Evolutionary conservation across 1,284 basidiomycete genomes (phyloP).

Genomic region (Cryptococcus wingfieldii): DNA sequence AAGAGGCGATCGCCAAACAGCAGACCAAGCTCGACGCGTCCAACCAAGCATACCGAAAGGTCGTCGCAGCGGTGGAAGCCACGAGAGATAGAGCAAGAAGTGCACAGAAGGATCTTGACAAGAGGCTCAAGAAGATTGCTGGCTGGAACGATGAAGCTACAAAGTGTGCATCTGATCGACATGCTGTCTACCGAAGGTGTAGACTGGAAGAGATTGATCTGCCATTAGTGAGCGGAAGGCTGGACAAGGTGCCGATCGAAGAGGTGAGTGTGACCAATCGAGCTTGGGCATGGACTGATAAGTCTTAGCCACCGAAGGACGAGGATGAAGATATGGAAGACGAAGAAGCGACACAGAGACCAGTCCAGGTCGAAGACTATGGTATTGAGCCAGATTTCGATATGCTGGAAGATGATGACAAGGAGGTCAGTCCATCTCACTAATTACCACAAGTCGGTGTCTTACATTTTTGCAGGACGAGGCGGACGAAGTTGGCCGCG

Average conservation of each 20-base stretch:
- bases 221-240: slow-evolving; percentile 66
- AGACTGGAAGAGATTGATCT: slow-evolving; percentile 87
- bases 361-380: slow-evolving; percentile 70
- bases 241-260: slow-evolving; percentile 87
- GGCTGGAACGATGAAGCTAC: slow-evolving; percentile 91
- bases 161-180: slow-evolving; percentile 78
- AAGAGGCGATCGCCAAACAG: slow-evolving; percentile 59
- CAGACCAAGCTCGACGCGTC: slow-evolving; percentile 59
- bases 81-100: slow-evolving; percentile 68
- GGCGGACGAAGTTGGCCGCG: slow-evolving; percentile 62
- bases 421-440: slow-evolving; percentile 55
- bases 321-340: slow-evolving; percentile 65
- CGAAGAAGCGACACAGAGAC: slow-evolving; percentile 68
- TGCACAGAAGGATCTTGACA: slow-evolving; percentile 72
- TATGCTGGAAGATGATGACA: slow-evolving; percentile 74
- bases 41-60: slow-evolving; percentile 54
- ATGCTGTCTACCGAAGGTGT: slow-evolving; percentile 83
- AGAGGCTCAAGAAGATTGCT: slow-evolving; percentile 83
- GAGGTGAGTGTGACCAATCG: slow-evolving; percentile 58
- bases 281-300: not conserved
- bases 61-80: slow-evolving; percentile 58
- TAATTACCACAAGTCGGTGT: not conserved
- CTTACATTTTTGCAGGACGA: slow-evolving; percentile 54
- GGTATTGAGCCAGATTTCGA: slow-evolving; percentile 89
- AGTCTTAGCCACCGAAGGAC: not conserved